phyloP scores from a whole-genome alignment of 1,284 basidiomycete genomes.

The Sutorius eximius region DNA sequence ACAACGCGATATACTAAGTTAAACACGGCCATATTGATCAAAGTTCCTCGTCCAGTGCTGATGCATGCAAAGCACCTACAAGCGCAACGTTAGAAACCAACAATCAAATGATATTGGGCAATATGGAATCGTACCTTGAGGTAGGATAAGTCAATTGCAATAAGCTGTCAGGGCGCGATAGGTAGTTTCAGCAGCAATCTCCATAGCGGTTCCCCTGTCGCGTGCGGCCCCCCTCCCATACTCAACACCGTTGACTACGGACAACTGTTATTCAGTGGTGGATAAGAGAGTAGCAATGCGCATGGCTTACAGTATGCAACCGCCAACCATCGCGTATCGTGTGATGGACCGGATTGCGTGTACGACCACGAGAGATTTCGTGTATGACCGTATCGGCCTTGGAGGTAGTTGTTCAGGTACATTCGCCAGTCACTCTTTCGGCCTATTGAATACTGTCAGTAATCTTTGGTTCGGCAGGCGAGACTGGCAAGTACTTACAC shows the following conservation, averaged over 20 bases:
- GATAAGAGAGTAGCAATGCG: neutral
- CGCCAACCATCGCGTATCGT: slow-evolving; percentile 27
- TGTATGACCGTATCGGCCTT: slow-evolving; percentile 34
- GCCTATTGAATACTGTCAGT: slow-evolving; percentile 15
- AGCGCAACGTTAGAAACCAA: neutral
- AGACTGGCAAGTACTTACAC: slow-evolving; percentile 14
- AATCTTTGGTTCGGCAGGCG: neutral
- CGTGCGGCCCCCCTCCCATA: slow-evolving; percentile 31
- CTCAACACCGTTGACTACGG: slow-evolving; percentile 31
- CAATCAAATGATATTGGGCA: neutral
- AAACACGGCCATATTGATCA: neutral
- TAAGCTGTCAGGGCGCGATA: slow-evolving; percentile 26
- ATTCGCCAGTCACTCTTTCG: slow-evolving; percentile 29
- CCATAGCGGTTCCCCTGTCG: slow-evolving; percentile 35
- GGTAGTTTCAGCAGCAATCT: slow-evolving; percentile 29
- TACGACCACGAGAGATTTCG: slow-evolving; percentile 24
- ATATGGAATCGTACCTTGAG: slow-evolving; percentile 6
- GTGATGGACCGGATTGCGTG: slow-evolving; percentile 26
- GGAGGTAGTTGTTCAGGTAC: slow-evolving; percentile 32
- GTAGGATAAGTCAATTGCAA: slow-evolving; percentile 13
- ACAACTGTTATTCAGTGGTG: slow-evolving; percentile 1
- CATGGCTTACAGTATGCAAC: slow-evolving; percentile 31
- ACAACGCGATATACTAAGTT: slow-evolving; percentile 5
- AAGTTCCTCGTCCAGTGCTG: neutral
- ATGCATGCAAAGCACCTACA: neutral